Evolutionary conservation across 2,329 filamentous ascomycete species (phyloP).

Genomic region (Chalaropsis ovoidea): DNA sequence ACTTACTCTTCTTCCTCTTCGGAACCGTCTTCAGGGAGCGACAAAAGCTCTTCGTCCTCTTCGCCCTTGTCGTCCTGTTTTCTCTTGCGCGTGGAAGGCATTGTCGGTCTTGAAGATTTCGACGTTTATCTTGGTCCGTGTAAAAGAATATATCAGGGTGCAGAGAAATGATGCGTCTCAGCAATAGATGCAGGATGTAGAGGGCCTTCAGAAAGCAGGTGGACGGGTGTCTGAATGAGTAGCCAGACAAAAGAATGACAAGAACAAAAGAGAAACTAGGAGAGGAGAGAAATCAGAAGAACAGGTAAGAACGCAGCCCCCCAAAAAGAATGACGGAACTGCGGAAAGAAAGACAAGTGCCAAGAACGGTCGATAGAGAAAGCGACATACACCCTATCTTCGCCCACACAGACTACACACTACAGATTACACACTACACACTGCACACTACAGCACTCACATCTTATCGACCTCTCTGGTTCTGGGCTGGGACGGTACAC

Average conservation of each 20-base stretch:
- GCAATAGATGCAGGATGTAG: neutral
- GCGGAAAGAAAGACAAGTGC: neutral
- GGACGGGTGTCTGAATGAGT: too few species aligned
- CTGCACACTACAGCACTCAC: too few species aligned
- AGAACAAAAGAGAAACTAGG: neutral
- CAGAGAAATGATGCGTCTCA: neutral
- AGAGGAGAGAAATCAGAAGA: neutral
- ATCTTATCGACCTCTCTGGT: too few species aligned
- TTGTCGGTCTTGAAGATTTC: neutral
- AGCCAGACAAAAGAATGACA: neutral
- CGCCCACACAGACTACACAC: too few species aligned
- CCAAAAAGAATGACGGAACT: neutral
- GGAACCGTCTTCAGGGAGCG: conserved; percentile 43
- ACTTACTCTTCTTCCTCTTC: conserved; percentile 46
- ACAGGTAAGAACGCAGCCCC: neutral
- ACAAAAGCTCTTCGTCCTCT: conserved; percentile 41
- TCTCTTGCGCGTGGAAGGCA: conserved; percentile 44
- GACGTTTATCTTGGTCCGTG: neutral
- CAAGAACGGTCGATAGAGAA: conserved; percentile 6
- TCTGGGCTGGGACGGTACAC: too few species aligned
- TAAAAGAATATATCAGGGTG: neutral
- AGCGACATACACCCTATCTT: neutral
- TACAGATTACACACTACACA: too few species aligned
- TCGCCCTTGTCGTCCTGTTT: conserved; percentile 41
- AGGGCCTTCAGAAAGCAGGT: too few species aligned